phyloP scores from a whole-genome alignment of 192 early-diverging fungal genomes.

The Umbelopsis ramanniana region DNA sequence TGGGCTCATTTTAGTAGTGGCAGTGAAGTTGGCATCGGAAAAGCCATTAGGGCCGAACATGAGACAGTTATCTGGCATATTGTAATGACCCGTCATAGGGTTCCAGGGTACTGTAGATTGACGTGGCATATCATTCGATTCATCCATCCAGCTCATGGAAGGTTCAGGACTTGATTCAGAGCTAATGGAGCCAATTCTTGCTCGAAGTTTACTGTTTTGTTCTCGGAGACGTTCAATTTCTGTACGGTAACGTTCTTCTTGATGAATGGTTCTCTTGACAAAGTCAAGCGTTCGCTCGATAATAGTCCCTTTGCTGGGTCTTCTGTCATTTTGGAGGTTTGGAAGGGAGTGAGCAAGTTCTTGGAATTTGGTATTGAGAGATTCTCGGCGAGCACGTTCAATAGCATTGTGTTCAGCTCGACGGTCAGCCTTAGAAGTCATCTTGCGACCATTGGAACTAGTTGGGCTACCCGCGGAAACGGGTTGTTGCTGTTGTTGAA shows the following conservation, averaged over 20 bases:
- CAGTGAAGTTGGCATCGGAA: not conserved
- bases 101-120: conserved; percentile 1
- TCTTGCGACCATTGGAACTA: conserved; percentile 10
- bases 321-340: conserved; percentile 67
- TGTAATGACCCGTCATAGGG: not conserved
- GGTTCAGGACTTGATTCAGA: conserved; percentile 9
- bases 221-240: conserved; percentile 32
- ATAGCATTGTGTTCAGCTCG: conserved; percentile 87
- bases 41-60: not conserved
- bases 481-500: conserved; percentile 26
- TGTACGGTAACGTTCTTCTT: conserved; percentile 36
- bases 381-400: conserved; percentile 81
- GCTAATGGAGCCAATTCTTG: conserved; percentile 8
- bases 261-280: conserved; percentile 38
- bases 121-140: not conserved
- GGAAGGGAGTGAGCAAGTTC: conserved; percentile 79
- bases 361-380: conserved; percentile 80
- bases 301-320: conserved; percentile 81
- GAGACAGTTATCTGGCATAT: conserved; percentile 5
- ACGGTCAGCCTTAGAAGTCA: conserved; percentile 33
- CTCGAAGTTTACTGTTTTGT: not conserved
- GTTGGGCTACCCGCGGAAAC: conserved; percentile 3
- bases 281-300: conserved; percentile 78
- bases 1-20: not conserved
- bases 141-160: conserved; percentile 13